These are phyloP conservation scores for Furcasterigmium sp. DNA, from an alignment of 2,329 filamentous ascomycete species.

Conservation along the genomic window DNA sequence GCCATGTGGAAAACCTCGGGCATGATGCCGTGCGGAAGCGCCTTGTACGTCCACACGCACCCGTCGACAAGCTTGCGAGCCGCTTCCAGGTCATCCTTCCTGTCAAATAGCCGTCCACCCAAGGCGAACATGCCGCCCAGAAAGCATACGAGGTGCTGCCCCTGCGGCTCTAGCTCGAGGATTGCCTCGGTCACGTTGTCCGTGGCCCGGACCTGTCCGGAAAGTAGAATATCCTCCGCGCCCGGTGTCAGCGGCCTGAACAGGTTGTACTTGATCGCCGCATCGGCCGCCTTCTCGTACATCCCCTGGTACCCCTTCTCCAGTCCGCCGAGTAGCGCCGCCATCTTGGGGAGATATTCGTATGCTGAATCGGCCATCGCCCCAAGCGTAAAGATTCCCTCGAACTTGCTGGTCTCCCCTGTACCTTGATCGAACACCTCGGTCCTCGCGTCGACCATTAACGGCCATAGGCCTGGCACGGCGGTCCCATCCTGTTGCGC, in stretches of 20 bases:
- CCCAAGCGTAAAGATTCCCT: constrained; percentile 42
- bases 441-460: constrained; percentile 53
- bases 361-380: constrained; percentile 51
- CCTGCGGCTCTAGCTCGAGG: constrained; percentile 34
- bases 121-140: constrained; percentile 66
- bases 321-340: constrained; percentile 60
- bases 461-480: constrained; percentile 75
- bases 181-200: constrained; percentile 10
- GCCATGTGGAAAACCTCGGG: constrained; percentile 47
- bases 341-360: constrained; percentile 58
- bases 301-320: constrained; percentile 56
- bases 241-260: constrained; percentile 64
- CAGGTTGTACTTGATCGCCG: constrained; percentile 56
- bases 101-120: constrained; percentile 55
- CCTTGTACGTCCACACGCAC: constrained; percentile 54
- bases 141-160: constrained; percentile 64
- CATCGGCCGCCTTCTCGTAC: constrained; percentile 56
- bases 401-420: neutral
- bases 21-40: constrained; percentile 52
- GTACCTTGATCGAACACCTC: constrained; percentile 31
- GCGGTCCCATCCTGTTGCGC: constrained; percentile 61
- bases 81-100: constrained; percentile 36
- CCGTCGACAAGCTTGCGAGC: constrained; percentile 44
- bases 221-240: constrained; percentile 58
- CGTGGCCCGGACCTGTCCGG: constrained; percentile 31